Base-by-base conservation (phyloP, 805 yeast genomes). In the Cyberlindnera americana region DNA sequence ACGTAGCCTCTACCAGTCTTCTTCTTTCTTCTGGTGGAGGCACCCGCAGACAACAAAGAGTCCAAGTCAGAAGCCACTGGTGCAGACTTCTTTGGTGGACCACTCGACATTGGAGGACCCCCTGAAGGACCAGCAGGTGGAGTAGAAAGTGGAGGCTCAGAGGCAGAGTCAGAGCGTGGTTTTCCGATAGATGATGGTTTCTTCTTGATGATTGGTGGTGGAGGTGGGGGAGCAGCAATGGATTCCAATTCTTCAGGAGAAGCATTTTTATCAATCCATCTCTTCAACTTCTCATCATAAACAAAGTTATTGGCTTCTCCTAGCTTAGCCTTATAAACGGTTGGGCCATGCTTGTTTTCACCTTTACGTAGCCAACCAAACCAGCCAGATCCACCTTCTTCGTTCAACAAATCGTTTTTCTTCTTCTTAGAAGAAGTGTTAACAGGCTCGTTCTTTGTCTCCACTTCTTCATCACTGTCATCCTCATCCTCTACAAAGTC, bases 181-280 rank as follows among this genome's bases (percentile, higher is more conserved):
- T 61, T 64, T 8, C 61, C 55, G n/a, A 59, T 49, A 5, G 59
- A 56, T 4, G 54, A 46, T 19, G 56, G 54, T 43, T 62, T 64
- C 44, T 62, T 64, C 36, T 60, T 66, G 14, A 69, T 62, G 23
- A 69, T 56, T 39, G 72, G 65, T 33, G 72, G 65, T 27, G 69
- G 76, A 19, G 81, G 80, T 1, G 81, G 93, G 5, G 96, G 91
- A 3, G 82, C 78, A 3, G 82, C 78, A 4, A 77, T 72, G 1
- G 76, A 61, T 37, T 70, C 62, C 52, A 80, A 80, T 35, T 83
- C 90, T 56, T 77, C 93, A 35, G 74, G 69, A 19, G 81, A 75
- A 4, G 76, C 78, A 46, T 78, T 75, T 40, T 75, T 77, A 56
- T 87, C 81, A 37, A 93, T 77, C 96, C 97, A 93, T 54, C 96